Conservation (phyloP, 2,329 filamentous ascomycete genomes). For the Verticillium zaregamsianum region DNA sequence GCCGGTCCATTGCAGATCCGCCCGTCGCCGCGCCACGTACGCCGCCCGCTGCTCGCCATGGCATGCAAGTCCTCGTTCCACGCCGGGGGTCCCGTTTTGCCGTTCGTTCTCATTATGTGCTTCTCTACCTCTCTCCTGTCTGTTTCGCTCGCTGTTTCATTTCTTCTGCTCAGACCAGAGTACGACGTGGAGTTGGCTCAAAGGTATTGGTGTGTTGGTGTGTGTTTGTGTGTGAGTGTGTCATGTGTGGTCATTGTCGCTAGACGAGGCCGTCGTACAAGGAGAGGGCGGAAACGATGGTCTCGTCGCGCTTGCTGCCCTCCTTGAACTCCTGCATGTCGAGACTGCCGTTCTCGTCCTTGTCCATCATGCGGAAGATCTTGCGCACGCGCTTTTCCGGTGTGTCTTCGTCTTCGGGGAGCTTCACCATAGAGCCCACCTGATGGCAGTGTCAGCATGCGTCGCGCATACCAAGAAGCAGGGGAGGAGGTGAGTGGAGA, state of each 20-base stretch:
- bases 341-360: constrained; percentile 96
- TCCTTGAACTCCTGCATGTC: constrained; percentile 99
- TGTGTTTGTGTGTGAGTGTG: too few relatives aligned
- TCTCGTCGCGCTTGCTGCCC: constrained; percentile 97
- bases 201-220: too few relatives aligned
- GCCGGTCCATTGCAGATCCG: background rate
- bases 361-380: constrained; percentile 99
- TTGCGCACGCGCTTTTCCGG: constrained; percentile 97
- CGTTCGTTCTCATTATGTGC: background rate
- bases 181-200: background rate
- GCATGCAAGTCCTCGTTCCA: background rate
- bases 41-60: background rate
- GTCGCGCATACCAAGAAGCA: background rate
- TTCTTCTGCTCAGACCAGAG: background rate
- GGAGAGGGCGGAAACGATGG: constrained; percentile 93
- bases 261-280: constrained; percentile 94
- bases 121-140: background rate
- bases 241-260: constrained; percentile 1
- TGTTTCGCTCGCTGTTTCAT: background rate
- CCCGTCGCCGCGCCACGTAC: background rate
- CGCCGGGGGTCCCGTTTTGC: background rate
- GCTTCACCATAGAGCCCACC: constrained; percentile 98
- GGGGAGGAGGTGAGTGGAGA: background rate
- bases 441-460: constrained; percentile 28
- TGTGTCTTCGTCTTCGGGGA: constrained; percentile 97